A percentile compares a stretch with the other conserved stretches of the same genome.
Evolutionary conservation across 805 yeast genomes (phyloP).

Genomic region (Yamadazyma akitaensis): DNA sequence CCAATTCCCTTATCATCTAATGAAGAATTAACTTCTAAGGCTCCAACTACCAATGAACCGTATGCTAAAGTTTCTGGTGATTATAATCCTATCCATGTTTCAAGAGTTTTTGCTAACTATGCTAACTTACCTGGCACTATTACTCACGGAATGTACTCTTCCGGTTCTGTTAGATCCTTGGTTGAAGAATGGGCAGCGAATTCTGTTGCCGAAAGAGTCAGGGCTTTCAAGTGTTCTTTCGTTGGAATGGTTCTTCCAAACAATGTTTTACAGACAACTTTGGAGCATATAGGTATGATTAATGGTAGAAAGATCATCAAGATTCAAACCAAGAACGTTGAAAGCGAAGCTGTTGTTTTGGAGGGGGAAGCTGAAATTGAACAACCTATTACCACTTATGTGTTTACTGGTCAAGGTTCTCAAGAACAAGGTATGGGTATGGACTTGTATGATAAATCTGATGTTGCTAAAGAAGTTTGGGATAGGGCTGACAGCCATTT

Average conservation of each 20-base stretch:
- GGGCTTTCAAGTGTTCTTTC: conserved; percentile 87
- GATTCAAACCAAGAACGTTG: conserved; percentile 82
- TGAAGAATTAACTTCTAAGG: conserved; percentile 62
- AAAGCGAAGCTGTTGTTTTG: conserved; percentile 73
- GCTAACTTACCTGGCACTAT: conserved; percentile 96
- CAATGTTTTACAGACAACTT: conserved; percentile 77
- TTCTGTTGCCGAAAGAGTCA: conserved; percentile 91
- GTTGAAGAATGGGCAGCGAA: conserved; percentile 99
- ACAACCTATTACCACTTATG: conserved; percentile 95
- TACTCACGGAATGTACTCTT: conserved; percentile 98
- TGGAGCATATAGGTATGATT: conserved; percentile 98
- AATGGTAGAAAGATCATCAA: conserved; percentile 97
- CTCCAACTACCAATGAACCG: conserved; percentile 95
- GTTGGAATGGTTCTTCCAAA: conserved; percentile 98
- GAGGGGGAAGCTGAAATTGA: conserved; percentile 98
- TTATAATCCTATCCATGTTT: conserved; percentile 96
- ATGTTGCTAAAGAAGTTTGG: conserved; percentile 94
- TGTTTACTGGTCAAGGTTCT: conserved; percentile 99
- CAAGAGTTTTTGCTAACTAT: conserved; percentile 89
- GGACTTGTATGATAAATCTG: conserved; percentile 90
- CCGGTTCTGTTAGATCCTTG: conserved; percentile 90
- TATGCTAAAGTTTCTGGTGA: conserved; percentile 98
- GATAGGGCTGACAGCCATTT: conserved; percentile 96
- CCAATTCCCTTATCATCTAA: conserved; percentile 77
- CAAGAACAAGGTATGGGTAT: conserved; percentile 99